Base-by-base conservation (phyloP, 2,329 filamentous ascomycete species). In the Clonostachys rhizophaga region DNA sequence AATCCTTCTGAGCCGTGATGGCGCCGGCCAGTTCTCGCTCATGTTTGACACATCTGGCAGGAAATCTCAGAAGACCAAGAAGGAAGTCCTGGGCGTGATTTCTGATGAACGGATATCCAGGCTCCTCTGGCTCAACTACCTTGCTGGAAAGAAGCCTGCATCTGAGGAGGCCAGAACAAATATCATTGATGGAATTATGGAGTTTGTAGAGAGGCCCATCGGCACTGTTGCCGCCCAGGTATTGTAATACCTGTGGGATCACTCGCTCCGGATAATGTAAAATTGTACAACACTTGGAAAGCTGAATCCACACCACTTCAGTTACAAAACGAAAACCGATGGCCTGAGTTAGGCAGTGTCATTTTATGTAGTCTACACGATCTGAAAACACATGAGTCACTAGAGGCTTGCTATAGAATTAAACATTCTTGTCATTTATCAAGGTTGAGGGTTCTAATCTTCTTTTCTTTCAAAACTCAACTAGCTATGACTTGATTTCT, bases 211-310 rank as follows among this genome's bases (percentile, higher is more conserved):
- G 66, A 72, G 92, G 53, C 94, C 94, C 0, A 81, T 96, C 14
- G 92, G 91, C 2, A 95, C 89, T 0, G 86, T 95, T 2, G 88
- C 89, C 44, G 80, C 89, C 35, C 89, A 89, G 70, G 87, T 96
- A 43, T 55, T 83, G 45, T 74, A 57, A 30, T 30, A 30, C 24
- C 24, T 30, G 24, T 10, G 24, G 24, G 24, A 10, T 2, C 4
- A 4, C 4, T 10, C 3, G 10, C 24, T 5, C 24, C 24, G 24
- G 24, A 30, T 30, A 30, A 30, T 30, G 24, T 30, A 30, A 30
- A 30, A 30, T 30, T 30, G 24, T 30, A 30, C 24, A 30, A 30
- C 24, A 30, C 24, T 30, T 30, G 24, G 24, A 30, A 30, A 30
- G 24, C 24, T 30, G 24, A 30, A 10, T 30, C 24, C 24, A 30